Conservation (phyloP, 768 basidiomycete species). For the Xerocomellus intermedius region DNA sequence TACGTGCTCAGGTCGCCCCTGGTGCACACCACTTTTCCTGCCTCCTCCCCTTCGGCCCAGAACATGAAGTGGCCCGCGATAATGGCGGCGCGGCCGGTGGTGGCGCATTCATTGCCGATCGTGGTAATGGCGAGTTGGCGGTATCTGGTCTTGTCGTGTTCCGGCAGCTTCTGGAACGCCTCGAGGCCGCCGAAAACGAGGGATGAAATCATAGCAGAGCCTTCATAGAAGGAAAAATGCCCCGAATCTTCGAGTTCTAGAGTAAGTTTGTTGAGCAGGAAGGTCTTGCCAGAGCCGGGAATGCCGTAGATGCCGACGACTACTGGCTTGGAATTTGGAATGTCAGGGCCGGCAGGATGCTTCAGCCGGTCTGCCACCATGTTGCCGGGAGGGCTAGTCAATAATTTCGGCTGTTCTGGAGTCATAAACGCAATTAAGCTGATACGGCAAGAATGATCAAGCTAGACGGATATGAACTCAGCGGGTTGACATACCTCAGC, state of each 20-base stretch:
- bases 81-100: conserved; percentile 10
- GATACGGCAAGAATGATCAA: neutral
- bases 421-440: conserved; percentile 4
- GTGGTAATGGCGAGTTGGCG: conserved; percentile 12
- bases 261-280: conserved; percentile 10
- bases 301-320: conserved; percentile 13
- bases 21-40: conserved; percentile 16
- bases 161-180: conserved; percentile 12
- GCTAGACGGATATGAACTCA: neutral
- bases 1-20: conserved; percentile 16
- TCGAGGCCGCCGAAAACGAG: conserved; percentile 11
- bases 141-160: conserved; percentile 14
- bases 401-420: conserved; percentile 8
- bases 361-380: conserved; percentile 1
- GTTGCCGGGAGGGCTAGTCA: conserved; percentile 6
- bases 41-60: conserved; percentile 16
- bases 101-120: conserved; percentile 9
- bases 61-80: conserved; percentile 15
- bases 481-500: too few relatives aligned
- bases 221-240: conserved; percentile 14
- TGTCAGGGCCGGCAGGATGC: conserved; percentile 2
- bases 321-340: conserved; percentile 10
- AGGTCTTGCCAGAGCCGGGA: conserved; percentile 17
- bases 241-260: conserved; percentile 11
- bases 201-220: conserved; percentile 14